Conservation (phyloP, 768 basidiomycete genomes). For the Suillus clintonianus region DNA sequence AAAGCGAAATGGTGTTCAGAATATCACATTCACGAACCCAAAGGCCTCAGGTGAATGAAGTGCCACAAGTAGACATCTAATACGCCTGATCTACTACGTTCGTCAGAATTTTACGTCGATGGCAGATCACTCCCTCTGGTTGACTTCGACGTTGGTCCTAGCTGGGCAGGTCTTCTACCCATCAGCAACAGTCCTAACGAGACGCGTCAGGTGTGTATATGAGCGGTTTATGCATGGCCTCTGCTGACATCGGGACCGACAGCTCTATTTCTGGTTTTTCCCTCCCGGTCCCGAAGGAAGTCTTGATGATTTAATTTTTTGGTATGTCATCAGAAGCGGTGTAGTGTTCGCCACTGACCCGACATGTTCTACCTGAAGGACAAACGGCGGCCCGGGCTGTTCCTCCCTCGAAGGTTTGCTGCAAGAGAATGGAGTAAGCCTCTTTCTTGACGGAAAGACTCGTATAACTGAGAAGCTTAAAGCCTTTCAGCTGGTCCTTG, state of each 20-base stretch:
- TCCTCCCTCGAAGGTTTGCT: constrained; percentile 70
- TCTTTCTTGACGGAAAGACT: constrained; percentile 22
- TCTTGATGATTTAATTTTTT: constrained; percentile 73
- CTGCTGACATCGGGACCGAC: not conserved
- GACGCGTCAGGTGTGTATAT: constrained; percentile 55
- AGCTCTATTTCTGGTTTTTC: constrained; percentile 88
- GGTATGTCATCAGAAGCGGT: constrained; percentile 38
- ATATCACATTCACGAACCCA: constrained; percentile 72
- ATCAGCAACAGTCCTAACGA: constrained; percentile 63
- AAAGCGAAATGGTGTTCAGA: constrained; percentile 39
- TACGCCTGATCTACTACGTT: not conserved
- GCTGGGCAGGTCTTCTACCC: constrained; percentile 74
- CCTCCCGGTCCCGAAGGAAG: constrained; percentile 75
- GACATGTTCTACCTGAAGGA: constrained; percentile 41
- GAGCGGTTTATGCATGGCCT: not conserved
- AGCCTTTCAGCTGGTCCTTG: constrained; percentile 69
- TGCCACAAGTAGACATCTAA: not conserved
- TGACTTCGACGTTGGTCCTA: constrained; percentile 72
- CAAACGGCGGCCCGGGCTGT: constrained; percentile 80
- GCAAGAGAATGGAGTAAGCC: constrained; percentile 72
- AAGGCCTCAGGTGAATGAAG: constrained; percentile 52
- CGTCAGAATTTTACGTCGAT: constrained; percentile 67
- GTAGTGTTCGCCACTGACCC: not conserved
- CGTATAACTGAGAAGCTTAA: constrained; percentile 7
- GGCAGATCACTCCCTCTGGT: constrained; percentile 66